Percentiles rank a stretch among this genome's conserved stretches.
These are phyloP conservation scores for Pichia nakasei DNA, from an alignment of 805 yeast genomes.

Conservation along the genomic window DNA sequence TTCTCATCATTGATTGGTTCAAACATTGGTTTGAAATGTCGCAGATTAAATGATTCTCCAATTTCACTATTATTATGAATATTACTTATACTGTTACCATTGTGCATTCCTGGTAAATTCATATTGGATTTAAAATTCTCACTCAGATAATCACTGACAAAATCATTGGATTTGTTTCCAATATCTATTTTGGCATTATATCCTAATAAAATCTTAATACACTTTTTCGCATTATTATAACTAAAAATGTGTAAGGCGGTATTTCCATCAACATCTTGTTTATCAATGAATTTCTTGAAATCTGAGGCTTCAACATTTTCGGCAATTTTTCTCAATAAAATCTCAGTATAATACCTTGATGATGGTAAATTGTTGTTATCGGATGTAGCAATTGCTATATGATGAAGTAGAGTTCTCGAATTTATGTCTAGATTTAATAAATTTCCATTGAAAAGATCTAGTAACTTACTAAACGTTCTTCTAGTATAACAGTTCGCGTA, in stretches of 20 bases:
- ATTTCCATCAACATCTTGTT: conserved; percentile 49
- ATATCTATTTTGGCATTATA: conserved; percentile 48
- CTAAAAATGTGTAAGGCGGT: conserved; percentile 47
- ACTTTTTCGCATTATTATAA: conserved; percentile 35
- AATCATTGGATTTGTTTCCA: conserved; percentile 36
- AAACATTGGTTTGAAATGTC: conserved; percentile 16
- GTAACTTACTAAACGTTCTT: conserved; percentile 68
- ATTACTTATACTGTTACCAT: background rate
- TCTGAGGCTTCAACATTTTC: conserved; percentile 51
- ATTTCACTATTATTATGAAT: background rate
- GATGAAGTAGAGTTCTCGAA: conserved; percentile 77
- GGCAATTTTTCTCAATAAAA: conserved; percentile 62
- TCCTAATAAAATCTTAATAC: conserved; percentile 36
- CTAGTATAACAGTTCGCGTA: conserved; percentile 84
- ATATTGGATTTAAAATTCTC: conserved; percentile 13
- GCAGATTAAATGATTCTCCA: conserved; percentile 19
- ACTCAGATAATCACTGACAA: conserved; percentile 32
- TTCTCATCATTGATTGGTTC: background rate
- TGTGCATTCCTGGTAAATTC: conserved; percentile 5
- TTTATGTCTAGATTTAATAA: conserved; percentile 68
- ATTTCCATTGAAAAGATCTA: conserved; percentile 68
- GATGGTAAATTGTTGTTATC: conserved; percentile 65
- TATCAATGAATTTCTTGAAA: conserved; percentile 46
- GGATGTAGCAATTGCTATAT: conserved; percentile 63
- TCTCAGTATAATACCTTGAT: conserved; percentile 74